Conservation (phyloP, 225 moss, liverwort and hornwort species). For the Straminergon stramineum region DNA sequence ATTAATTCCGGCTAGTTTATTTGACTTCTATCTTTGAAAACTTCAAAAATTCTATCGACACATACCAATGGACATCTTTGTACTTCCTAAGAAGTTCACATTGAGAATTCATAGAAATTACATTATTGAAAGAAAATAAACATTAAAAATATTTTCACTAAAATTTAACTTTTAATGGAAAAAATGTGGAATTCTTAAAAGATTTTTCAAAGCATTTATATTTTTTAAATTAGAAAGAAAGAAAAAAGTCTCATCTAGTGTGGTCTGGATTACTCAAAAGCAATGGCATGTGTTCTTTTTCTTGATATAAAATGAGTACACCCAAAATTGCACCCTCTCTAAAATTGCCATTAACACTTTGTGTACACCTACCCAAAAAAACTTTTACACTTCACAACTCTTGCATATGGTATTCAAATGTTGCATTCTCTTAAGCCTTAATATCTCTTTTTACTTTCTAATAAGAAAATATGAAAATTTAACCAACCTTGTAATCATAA, state of each 20-base stretch:
- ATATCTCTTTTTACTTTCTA: not conserved
- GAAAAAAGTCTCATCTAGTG: not conserved
- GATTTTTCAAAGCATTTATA: not conserved
- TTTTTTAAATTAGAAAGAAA: not conserved
- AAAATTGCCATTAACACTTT: not conserved
- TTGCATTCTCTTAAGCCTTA: not conserved
- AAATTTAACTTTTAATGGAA: not conserved
- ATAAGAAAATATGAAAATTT: not conserved
- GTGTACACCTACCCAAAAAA: not conserved
- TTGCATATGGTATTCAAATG: not conserved
- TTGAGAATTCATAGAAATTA: not conserved
- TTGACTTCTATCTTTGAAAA: too few relatives aligned
- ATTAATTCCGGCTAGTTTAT: too few relatives aligned
- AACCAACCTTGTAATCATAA: not conserved
- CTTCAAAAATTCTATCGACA: too few relatives aligned
- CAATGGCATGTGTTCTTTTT: not conserved
- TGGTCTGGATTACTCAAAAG: not conserved
- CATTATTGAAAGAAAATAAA: not conserved
- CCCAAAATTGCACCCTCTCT: rapidly evolving
- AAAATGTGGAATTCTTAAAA: not conserved
- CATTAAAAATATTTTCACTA: not conserved
- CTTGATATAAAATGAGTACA: not conserved
- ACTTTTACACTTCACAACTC: not conserved
- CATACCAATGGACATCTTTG: not conserved
- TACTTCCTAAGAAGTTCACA: not conserved